Base-by-base conservation (phyloP, 2,329 filamentous ascomycete species). In the Colletotrichum spinosum region DNA sequence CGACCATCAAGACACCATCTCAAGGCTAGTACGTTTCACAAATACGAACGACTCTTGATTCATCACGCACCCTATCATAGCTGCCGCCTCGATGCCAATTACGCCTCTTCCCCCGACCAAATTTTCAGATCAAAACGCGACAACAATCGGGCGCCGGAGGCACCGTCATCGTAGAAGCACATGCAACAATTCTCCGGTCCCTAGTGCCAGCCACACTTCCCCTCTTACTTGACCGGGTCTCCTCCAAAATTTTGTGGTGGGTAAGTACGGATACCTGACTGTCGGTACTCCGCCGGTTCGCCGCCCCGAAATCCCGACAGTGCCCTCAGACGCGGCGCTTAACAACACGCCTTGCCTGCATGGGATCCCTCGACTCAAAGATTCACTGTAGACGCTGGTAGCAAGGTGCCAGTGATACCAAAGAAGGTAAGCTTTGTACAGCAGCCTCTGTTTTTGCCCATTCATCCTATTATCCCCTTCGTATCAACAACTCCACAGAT, bases 241-340 rank as follows among this genome's bases (percentile, higher is more conserved):
- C 42, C 17, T 37, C 3, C 25, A 25, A 25, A 25, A 25, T 25
- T 25, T 25, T 25, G 25, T 25, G 4, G 25, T 5, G 25, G 25
- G 25, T 25, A 37, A 49, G 52, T 46, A 25, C 33, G 46, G 52
- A 17, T 49, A 39, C 10, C 42, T 62, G 41, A 15, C 46, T 48
- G 17, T 65, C 41, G 58, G 57, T 52, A 56, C 52, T 54, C 52
- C 37, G 52, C 58, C 63, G 63, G 63, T 15, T 66, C 58, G 48
- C 45, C 63, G 58, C 37, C 37, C 63, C 63, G 63, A 66, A 57
- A 57, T 57, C 53, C 63, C 63, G 63, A 63, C 53, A 11, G 35
- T 37, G 53, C 45, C 42, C 13, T 46, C 48, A 57, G 42, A 44
- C 25, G 38, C 46, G 46, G 13, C 48, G 41, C 34, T 41, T 53